Evolutionary conservation across 2,329 filamentous ascomycete species (phyloP).

Genomic region (Exophiala xenobiotica): DNA sequence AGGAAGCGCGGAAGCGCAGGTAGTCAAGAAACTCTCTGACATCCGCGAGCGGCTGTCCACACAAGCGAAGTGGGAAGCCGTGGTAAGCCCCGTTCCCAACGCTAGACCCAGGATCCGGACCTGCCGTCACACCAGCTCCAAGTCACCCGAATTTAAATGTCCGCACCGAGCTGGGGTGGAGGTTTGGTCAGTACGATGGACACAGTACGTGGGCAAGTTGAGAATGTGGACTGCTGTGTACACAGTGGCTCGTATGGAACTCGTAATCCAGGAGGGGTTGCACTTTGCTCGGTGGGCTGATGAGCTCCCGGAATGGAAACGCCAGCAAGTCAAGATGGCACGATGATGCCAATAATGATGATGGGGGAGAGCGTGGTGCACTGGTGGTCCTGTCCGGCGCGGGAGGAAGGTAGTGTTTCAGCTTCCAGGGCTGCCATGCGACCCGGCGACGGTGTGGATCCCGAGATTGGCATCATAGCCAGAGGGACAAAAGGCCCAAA

Average conservation of each 20-base stretch:
- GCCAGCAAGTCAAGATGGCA: not conserved
- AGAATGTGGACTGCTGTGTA: too few species aligned
- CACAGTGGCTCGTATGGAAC: too few species aligned
- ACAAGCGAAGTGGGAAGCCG: conserved; percentile 17
- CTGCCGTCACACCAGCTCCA: conserved; percentile 20
- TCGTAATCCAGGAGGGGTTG: too few species aligned
- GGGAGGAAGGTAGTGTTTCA: conserved; percentile 16
- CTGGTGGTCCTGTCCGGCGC: conserved; percentile 8
- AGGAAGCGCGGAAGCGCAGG: conserved; percentile 19
- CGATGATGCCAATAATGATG: too few species aligned
- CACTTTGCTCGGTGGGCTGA: conserved; percentile 6
- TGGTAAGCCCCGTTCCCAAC: conserved; percentile 23
- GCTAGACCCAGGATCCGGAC: conserved; percentile 27
- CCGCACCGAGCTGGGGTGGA: conserved; percentile 12
- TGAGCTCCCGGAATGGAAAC: conserved; percentile 3
- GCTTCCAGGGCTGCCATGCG: conserved; percentile 27
- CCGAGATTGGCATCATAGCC: not conserved
- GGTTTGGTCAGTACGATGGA: not conserved
- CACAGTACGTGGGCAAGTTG: not conserved
- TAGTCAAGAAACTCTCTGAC: conserved; percentile 25
- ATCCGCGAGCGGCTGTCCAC: conserved; percentile 26
- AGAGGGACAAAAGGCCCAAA: not conserved
- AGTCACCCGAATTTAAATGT: conserved; percentile 25
- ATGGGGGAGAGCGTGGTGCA: conserved; percentile 9
- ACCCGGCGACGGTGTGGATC: conserved; percentile 22